A percentile compares a stretch with the other conserved stretches of the same genome.
phyloP scores from a whole-genome alignment of 2,329 filamentous ascomycete species.

The Teratosphaeria pseudoeucalypti region DNA sequence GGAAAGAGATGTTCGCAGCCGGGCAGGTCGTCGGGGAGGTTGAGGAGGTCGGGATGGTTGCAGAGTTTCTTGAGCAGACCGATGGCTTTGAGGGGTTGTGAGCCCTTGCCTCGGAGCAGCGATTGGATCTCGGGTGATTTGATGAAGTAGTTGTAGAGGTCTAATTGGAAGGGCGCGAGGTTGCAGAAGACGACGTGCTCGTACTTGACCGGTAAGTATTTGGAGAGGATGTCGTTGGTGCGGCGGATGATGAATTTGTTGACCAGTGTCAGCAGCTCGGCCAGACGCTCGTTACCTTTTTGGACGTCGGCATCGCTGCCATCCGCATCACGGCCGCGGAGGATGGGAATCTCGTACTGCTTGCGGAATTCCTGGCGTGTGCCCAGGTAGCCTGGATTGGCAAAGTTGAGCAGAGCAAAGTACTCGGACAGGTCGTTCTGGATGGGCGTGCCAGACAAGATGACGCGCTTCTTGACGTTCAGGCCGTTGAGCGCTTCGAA shows the following conservation, averaged over 20 bases:
- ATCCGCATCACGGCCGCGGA: conserved; percentile 81
- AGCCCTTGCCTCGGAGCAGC: conserved; percentile 83
- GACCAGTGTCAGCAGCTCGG: conserved; percentile 71
- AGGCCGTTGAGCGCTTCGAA: conserved; percentile 84
- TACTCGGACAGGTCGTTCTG: conserved; percentile 99
- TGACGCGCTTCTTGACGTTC: conserved; percentile 84
- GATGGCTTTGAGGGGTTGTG: conserved; percentile 92
- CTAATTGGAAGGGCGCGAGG: conserved; percentile 81
- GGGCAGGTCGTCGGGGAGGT: conserved; percentile 71
- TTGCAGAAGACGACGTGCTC: conserved; percentile 99
- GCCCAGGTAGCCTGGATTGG: conserved; percentile 84
- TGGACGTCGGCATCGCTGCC: conserved; percentile 73
- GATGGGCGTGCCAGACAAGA: conserved; percentile 91
- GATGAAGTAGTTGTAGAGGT: conserved; percentile 95
- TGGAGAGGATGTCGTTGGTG: conserved; percentile 95
- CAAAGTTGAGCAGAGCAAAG: conserved; percentile 90
- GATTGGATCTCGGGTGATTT: conserved; percentile 90
- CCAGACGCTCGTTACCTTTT: conserved; percentile 72
- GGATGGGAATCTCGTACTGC: conserved; percentile 82
- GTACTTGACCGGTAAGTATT: conserved; percentile 96
- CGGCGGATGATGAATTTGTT: conserved; percentile 98
- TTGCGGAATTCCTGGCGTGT: conserved; percentile 88
- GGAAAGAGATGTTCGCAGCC: conserved; percentile 76
- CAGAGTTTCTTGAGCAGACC: conserved; percentile 95
- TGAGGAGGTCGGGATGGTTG: conserved; percentile 90